A percentile compares a stretch with the other conserved stretches of the same genome.
Conservation (phyloP, 768 basidiomycete species). For the Phaeotremella skinneri region DNA sequence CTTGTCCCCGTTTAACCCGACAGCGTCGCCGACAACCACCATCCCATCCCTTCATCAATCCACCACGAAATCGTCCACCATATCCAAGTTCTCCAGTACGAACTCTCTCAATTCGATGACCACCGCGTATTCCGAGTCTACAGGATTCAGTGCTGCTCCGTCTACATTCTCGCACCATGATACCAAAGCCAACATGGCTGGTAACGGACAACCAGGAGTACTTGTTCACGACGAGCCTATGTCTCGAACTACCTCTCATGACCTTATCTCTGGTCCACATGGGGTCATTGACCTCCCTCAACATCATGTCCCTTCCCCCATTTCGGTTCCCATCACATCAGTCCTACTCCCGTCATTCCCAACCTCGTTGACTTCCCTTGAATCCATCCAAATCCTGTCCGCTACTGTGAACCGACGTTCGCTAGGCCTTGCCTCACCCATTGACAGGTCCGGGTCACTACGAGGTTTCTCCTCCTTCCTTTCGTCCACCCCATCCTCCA, state of each 20-base stretch:
- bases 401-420: conserved; percentile 20
- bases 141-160: neutral
- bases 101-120: neutral
- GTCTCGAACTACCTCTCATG: neutral
- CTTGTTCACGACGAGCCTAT: no score
- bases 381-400: conserved; percentile 23
- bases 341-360: conserved; percentile 28
- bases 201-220: no score
- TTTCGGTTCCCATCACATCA: conserved; percentile 3
- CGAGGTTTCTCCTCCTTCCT: conserved; percentile 15
- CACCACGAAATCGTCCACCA: neutral
- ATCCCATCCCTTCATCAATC: neutral
- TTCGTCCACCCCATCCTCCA: neutral
- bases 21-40: neutral
- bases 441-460: conserved; percentile 13
- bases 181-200: neutral
- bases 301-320: neutral
- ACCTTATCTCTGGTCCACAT: neutral
- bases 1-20: neutral
- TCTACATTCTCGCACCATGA: neutral
- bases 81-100: neutral
- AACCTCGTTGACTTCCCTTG: conserved; percentile 9
- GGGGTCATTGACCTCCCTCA: neutral
- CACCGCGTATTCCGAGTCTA: neutral
- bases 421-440: conserved; percentile 11